These are phyloP conservation scores for Aspergillus fijiensis DNA, from an alignment of 2,329 filamentous ascomycete genomes.

Conservation along the genomic window DNA sequence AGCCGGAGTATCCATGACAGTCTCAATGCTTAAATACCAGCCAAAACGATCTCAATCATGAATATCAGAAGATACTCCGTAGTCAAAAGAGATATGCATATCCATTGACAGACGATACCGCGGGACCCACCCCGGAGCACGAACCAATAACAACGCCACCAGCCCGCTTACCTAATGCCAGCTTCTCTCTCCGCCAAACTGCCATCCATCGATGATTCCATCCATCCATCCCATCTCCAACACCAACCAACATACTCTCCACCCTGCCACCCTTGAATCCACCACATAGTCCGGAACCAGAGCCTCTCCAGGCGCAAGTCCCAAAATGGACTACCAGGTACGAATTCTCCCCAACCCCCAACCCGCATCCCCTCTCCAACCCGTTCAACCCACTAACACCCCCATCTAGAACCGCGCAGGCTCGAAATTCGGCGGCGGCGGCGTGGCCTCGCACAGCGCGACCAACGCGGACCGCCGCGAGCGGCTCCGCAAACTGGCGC, in stretches of 20 bases:
- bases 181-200: not conserved
- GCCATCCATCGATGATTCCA: no score
- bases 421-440: conserved; percentile 96
- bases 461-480: conserved; percentile 97
- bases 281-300: not conserved
- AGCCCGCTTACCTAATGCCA: not conserved
- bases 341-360: not conserved
- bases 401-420: conserved; percentile 76
- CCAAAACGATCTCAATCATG: no score
- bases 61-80: no score
- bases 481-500: conserved; percentile 93
- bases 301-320: not conserved
- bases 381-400: conserved; percentile 10
- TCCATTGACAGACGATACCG: no score
- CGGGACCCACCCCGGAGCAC: no score
- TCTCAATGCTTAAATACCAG: not conserved
- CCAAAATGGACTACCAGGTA: conserved; percentile 54
- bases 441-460: conserved; percentile 87
- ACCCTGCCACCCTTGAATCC: no score
- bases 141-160: no score
- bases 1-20: conserved; percentile 8
- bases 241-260: not conserved
- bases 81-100: no score
- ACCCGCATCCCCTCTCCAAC: not conserved
- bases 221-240: not conserved